Conservation (phyloP, 371 early-diverging fungal species). For the Mucor mucedo region DNA sequence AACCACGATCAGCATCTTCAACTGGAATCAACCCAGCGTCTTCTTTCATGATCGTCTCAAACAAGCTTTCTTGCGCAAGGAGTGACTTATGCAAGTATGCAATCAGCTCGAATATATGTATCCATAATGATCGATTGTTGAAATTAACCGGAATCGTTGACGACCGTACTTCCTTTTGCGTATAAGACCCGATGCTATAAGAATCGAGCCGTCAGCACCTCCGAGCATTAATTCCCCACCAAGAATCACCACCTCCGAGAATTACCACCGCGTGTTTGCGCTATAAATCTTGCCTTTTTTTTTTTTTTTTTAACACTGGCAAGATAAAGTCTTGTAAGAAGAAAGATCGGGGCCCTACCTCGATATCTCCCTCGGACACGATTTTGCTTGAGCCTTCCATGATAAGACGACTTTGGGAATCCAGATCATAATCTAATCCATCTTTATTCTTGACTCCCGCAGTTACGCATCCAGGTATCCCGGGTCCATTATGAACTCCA, state of each 20-base stretch:
- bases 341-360: too few species aligned
- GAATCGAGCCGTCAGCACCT: conserved; percentile 23
- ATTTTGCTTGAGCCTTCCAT: too few species aligned
- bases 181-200: conserved; percentile 22
- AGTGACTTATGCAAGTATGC: conserved; percentile 15
- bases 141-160: conserved; percentile 19
- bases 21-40: too few species aligned
- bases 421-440: too few species aligned
- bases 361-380: too few species aligned
- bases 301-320: too few species aligned
- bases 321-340: conserved; percentile 3
- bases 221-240: too few species aligned
- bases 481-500: conserved; percentile 24
- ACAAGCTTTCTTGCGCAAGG: conserved; percentile 12
- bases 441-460: too few species aligned
- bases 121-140: conserved; percentile 23
- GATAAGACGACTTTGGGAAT: too few species aligned
- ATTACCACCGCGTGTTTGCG: conserved; percentile 6
- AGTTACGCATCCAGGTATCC: neutral
- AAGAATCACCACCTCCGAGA: too few species aligned
- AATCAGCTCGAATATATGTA: conserved; percentile 23
- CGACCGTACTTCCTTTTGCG: conserved; percentile 20
- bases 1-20: too few species aligned
- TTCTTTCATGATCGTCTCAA: conserved; percentile 15
- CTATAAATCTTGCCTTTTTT: too few species aligned